Evolutionary conservation across 2,329 filamentous ascomycete species (phyloP), one percentile per base, ranked within the genome.

Genomic region (Penicillium rolfsii): DNA sequence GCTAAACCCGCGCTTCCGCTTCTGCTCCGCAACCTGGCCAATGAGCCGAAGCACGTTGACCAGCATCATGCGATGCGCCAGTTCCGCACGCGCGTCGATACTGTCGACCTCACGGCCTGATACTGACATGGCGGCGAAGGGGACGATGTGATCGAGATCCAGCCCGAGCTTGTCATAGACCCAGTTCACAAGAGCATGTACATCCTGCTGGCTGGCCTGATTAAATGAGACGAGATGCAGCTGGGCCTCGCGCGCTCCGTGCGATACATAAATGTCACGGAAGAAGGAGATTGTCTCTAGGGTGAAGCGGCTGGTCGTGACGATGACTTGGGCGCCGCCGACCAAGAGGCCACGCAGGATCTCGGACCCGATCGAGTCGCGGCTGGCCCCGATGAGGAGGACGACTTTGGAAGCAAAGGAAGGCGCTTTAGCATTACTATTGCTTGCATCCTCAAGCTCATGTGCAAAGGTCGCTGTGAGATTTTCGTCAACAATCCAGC

Each of bases 41-140:
- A 52, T 16, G 16, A 52, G 26, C 26, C 48, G 48, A 52, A 52
- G 24, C n/a, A 52, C 26, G 48, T 52, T 52, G 19, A 52, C 28
- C 30, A 57, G 55, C 55, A 79, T 79, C 16, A 73, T 65, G 14
- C 77, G 70, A 53, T 79, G 77, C 1, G 76, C 77, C 2, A 80
- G 64, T 38, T 57, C 55, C 14, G 55, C 28, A 38, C 41, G 43
- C n/a, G 41, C 30, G 24, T 57, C 76, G 35, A 80, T 63, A 3
- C 62, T 63, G 22, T 78, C 75, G 2, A 80, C 67, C 22, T 74
- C 73, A 3, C 76, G 41, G 24, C 55, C 74, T 2, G 67, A 66
- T 59, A 80, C 77, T 0, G 74, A 62, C 11, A 80, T 68, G 1
- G 80, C 80, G 1, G 79, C 80, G 56, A 81, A 81, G 2, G 79